phyloP scores from a whole-genome alignment of 1,139 yeast species.

The Hansenula sp. region DNA sequence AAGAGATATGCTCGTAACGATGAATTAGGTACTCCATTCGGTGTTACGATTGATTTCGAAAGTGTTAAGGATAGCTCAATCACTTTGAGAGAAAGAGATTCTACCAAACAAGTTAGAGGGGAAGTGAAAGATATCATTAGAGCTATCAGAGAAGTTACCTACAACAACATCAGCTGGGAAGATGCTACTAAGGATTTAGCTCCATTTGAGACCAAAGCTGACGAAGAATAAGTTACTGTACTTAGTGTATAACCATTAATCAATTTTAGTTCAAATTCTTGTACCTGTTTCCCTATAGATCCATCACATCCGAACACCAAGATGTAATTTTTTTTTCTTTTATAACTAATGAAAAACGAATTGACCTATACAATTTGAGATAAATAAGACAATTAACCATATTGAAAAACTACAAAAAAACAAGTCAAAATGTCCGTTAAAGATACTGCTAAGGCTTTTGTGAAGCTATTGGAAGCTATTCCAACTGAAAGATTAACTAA shows the following conservation, averaged over 20 bases:
- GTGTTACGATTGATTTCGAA: constrained; percentile 96
- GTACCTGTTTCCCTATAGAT: too few relatives aligned
- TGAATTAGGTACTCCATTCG: constrained; percentile 99
- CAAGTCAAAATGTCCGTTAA: constrained; percentile 17
- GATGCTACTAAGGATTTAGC: constrained; percentile 73
- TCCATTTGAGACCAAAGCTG: constrained; percentile 44
- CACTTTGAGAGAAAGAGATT: constrained; percentile 96
- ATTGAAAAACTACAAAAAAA: not conserved
- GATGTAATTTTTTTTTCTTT: not conserved
- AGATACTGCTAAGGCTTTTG: constrained; percentile 38
- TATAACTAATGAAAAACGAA: not conserved
- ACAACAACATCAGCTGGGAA: constrained; percentile 73
- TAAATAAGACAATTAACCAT: not conserved
- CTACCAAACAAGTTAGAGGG: constrained; percentile 97
- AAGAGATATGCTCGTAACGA: constrained; percentile 98
- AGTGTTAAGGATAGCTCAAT: constrained; percentile 85
- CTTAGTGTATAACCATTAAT: not conserved
- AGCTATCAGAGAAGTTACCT: constrained; percentile 76
- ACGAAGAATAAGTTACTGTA: constrained; percentile 12
- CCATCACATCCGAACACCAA: constrained; percentile 3
- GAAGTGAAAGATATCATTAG: constrained; percentile 69
- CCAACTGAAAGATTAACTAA: constrained; percentile 69
- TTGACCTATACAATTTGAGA: constrained; percentile 4
- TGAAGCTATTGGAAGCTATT: constrained; percentile 36
- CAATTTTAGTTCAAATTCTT: not conserved